A percentile compares a stretch with the other conserved stretches of the same genome.
Conservation (phyloP, 768 basidiomycete species). For the Xerocomus spinulosus region DNA sequence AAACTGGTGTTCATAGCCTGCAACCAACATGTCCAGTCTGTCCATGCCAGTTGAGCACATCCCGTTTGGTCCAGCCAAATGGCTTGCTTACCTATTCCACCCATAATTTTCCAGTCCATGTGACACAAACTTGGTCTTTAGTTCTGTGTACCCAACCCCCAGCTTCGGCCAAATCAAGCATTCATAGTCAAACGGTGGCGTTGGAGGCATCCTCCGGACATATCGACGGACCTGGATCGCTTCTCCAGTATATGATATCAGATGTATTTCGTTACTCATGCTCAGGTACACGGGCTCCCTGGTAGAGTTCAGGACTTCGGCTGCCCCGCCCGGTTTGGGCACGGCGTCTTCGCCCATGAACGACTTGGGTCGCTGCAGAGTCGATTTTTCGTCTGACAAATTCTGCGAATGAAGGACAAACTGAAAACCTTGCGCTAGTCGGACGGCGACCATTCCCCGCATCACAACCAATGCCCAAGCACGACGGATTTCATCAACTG, state of each 20-base stretch:
- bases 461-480: constrained; percentile 79
- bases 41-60: neutral
- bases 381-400: constrained; percentile 30
- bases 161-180: constrained; percentile 94
- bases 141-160: constrained; percentile 81
- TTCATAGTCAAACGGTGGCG: constrained; percentile 67
- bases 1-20: constrained; percentile 76
- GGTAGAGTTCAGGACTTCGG: constrained; percentile 57
- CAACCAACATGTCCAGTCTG: constrained; percentile 82
- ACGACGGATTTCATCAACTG: constrained; percentile 53
- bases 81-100: constrained; percentile 67
- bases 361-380: constrained; percentile 49
- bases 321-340: constrained; percentile 58
- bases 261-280: constrained; percentile 94
- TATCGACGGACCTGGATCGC: constrained; percentile 85
- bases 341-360: constrained; percentile 52
- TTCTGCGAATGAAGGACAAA: constrained; percentile 61
- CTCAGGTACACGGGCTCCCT: constrained; percentile 81
- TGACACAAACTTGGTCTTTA: constrained; percentile 66
- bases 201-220: constrained; percentile 65
- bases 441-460: constrained; percentile 90
- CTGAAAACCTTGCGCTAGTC: constrained; percentile 93
- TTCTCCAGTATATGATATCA: constrained; percentile 88
- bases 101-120: constrained; percentile 80
- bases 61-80: neutral